Evolutionary conservation across 2,329 filamentous ascomycete genomes (phyloP).

Genomic region (Aspergillus sp.): DNA sequence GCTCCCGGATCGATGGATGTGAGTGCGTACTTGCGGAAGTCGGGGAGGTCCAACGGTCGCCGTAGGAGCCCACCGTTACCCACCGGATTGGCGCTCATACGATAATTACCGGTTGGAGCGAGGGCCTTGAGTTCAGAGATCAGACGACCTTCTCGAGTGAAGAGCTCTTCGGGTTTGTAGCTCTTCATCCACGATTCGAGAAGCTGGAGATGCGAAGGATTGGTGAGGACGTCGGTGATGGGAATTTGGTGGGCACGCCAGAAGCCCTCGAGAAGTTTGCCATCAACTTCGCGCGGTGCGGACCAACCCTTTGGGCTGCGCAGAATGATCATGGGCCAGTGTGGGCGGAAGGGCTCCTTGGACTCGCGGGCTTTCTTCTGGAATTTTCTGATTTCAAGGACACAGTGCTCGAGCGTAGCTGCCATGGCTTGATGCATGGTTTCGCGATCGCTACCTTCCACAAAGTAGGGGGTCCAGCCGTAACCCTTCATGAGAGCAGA

Average conservation of each 20-base stretch:
- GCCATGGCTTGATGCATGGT: conserved; percentile 84
- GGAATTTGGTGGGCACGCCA: conserved; percentile 80
- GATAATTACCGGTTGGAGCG: conserved; percentile 64
- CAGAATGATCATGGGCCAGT: conserved; percentile 78
- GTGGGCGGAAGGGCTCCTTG: conserved; percentile 68
- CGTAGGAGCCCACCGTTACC: conserved; percentile 70
- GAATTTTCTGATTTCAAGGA: conserved; percentile 67
- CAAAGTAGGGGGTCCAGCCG: conserved; percentile 78
- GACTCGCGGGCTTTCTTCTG: conserved; percentile 73
- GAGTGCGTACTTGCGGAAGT: conserved; percentile 69
- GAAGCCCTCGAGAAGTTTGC: conserved; percentile 72
- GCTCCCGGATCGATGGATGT: conserved; percentile 63
- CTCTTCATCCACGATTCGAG: conserved; percentile 77
- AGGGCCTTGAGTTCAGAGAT: conserved; percentile 64
- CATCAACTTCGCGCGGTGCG: conserved; percentile 69
- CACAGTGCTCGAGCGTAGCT: conserved; percentile 70
- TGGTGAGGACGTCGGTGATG: conserved; percentile 68
- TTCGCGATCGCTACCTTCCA: conserved; percentile 72
- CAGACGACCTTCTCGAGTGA: conserved; percentile 65
- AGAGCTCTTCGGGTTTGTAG: conserved; percentile 73
- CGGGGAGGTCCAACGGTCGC: conserved; percentile 68
- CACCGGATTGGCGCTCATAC: conserved; percentile 78
- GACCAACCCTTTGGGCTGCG: conserved; percentile 81
- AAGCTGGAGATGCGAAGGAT: conserved; percentile 65
- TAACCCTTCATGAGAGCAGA: conserved; percentile 70